These are phyloP conservation scores for Pichia sp. DNA, from an alignment of 1,139 yeast genomes.

Conservation along the genomic window DNA sequence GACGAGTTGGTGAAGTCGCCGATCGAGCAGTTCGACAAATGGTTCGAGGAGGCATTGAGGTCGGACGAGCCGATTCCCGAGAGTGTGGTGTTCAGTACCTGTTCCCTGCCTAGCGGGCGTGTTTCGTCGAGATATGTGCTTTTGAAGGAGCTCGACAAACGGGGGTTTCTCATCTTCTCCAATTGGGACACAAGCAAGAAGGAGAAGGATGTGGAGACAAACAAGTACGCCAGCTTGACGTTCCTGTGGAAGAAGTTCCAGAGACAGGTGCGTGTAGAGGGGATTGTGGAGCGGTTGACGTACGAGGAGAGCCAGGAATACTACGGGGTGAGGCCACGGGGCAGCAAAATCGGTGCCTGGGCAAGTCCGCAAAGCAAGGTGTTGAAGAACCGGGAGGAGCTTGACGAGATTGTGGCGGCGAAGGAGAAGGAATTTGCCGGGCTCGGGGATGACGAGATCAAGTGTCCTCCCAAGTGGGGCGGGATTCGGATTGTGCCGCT, in stretches of 20 bases:
- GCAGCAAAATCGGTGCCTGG: constrained; percentile 95
- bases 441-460: constrained; percentile 52
- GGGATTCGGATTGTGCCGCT: constrained; percentile 84
- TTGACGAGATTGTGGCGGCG: constrained; percentile 49
- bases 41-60: constrained; percentile 80
- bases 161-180: constrained; percentile 85
- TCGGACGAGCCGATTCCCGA: constrained; percentile 66
- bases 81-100: constrained; percentile 76
- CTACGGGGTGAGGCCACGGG: constrained; percentile 84
- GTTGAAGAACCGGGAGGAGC: constrained; percentile 53
- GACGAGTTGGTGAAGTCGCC: constrained; percentile 57
- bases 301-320: constrained; percentile 73
- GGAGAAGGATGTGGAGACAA: constrained; percentile 60
- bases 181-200: constrained; percentile 90
- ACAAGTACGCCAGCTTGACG: constrained; percentile 77
- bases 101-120: constrained; percentile 80
- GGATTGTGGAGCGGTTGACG: constrained; percentile 67
- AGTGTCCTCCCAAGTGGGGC: constrained; percentile 96
- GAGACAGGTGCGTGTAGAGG: constrained; percentile 92
- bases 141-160: constrained; percentile 79
- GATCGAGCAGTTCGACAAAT: constrained; percentile 66
- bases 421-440: constrained; percentile 57
- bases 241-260: constrained; percentile 91
- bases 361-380: constrained; percentile 81
- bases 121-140: constrained; percentile 80